These are phyloP conservation scores for Xylaria sp. DNA, from an alignment of 2,329 filamentous ascomycete species.

Conservation along the genomic window DNA sequence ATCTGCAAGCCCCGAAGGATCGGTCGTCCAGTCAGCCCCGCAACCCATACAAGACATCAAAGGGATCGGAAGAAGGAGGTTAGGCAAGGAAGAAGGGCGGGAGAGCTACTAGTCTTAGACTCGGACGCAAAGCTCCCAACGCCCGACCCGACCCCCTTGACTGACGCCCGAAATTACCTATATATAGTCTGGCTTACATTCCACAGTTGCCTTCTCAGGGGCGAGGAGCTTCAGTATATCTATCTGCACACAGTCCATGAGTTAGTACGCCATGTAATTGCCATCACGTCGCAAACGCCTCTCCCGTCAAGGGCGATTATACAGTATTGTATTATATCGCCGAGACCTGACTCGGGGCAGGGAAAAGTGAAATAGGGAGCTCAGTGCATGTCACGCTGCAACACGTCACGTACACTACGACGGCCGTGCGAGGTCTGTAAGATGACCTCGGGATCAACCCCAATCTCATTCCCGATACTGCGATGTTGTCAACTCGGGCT, in stretches of 20 bases:
- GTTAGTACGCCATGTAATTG: constrained; percentile 17
- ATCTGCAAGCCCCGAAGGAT: constrained; percentile 62
- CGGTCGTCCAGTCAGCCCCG: constrained; percentile 26
- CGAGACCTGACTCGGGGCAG: constrained; percentile 22
- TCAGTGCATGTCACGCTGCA: neutral
- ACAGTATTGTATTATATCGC: constrained; percentile 13
- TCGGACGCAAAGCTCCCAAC: constrained; percentile 12
- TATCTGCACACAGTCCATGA: constrained; percentile 59
- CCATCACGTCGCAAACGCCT: neutral
- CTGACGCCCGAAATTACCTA: constrained; percentile 9
- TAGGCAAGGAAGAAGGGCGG: constrained; percentile 8
- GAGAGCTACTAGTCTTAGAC: constrained; percentile 21
- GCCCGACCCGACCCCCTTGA: constrained; percentile 25
- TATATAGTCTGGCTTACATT: constrained; percentile 70
- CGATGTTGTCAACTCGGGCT: constrained; percentile 20
- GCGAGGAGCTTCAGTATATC: constrained; percentile 84
- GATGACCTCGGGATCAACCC: constrained; percentile 85
- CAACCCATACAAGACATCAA: constrained; percentile 26
- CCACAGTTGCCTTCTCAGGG: constrained; percentile 89
- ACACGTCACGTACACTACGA: constrained; percentile 61
- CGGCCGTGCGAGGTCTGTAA: constrained; percentile 91
- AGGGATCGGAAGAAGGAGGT: constrained; percentile 27
- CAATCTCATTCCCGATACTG: constrained; percentile 84
- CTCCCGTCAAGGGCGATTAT: constrained; percentile 5
- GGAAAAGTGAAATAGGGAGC: constrained; percentile 1